Evolutionary conservation across 306 rosid genomes (phyloP).

Genomic region (Lotus japonicus): DNA sequence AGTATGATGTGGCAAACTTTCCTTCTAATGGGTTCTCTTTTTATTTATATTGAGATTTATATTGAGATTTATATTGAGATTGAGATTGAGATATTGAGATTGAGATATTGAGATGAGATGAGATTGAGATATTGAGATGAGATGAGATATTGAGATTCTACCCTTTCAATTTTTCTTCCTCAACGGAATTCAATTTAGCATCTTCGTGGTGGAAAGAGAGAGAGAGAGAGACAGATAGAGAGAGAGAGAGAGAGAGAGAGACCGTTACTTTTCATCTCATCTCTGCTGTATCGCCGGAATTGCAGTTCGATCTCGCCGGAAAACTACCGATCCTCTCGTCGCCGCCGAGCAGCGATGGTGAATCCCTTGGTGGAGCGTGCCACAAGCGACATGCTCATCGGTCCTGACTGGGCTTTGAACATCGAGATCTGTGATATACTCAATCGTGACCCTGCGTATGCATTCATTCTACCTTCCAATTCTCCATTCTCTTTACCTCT

Average conservation of each 20-base stretch:
- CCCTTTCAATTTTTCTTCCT: conserved; percentile 14
- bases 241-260: conserved; percentile 14
- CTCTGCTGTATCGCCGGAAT: conserved; percentile 22
- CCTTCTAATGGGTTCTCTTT: too few species aligned
- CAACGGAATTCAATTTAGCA: conserved; percentile 44
- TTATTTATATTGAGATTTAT: too few species aligned
- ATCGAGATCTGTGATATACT: conserved; percentile 95
- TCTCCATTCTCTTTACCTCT: not conserved
- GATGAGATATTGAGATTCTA: too few species aligned
- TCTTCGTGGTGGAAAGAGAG: not conserved
- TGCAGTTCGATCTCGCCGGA: conserved; percentile 23
- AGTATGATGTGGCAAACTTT: too few species aligned
- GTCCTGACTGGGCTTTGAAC: conserved; percentile 99
- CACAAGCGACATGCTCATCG: conserved; percentile 86
- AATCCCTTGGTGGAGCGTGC: conserved; percentile 93
- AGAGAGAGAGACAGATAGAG: conserved; percentile 2
- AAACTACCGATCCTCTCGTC: conserved; percentile 13
- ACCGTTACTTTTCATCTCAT: conserved; percentile 25
- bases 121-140: too few species aligned
- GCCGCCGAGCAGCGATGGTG: conserved; percentile 58
- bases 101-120: too few species aligned
- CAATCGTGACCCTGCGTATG: conserved; percentile 85
- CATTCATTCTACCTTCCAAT: conserved; percentile 15
- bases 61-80: too few species aligned
- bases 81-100: too few species aligned